Evolutionary conservation across 305 asterid genomes (phyloP).

Genomic region (Salvia sclarea): DNA sequence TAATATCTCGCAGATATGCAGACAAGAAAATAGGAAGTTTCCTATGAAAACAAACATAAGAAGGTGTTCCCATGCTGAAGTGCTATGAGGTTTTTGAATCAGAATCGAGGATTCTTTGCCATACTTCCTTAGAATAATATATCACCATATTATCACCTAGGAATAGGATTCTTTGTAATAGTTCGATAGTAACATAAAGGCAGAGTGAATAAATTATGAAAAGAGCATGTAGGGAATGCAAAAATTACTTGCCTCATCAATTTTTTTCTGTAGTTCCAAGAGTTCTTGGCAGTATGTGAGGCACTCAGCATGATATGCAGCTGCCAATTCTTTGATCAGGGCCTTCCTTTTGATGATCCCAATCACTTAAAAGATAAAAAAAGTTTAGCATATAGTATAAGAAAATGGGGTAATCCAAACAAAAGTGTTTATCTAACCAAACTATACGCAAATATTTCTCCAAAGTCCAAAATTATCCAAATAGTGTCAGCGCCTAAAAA

Average conservation of each 20-base stretch:
- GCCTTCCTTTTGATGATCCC: constrained; percentile 89
- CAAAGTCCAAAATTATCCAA: background rate
- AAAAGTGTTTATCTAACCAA: constrained; percentile 6
- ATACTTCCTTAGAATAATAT: background rate
- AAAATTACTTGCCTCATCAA: constrained; percentile 65
- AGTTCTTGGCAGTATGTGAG: constrained; percentile 89
- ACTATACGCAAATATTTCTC: too few species aligned
- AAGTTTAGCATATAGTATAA: constrained; percentile 16
- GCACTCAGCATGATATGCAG: constrained; percentile 86
- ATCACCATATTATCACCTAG: background rate
- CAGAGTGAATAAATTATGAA: background rate
- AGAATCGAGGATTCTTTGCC: background rate
- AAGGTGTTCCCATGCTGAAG: background rate
- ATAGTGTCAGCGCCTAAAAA: background rate
- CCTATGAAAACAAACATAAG: background rate
- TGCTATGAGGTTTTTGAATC: background rate
- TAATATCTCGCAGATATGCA: background rate
- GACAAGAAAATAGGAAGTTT: background rate
- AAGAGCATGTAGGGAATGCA: background rate
- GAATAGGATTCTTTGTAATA: too few species aligned
- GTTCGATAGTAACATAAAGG: too few species aligned
- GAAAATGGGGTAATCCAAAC: background rate
- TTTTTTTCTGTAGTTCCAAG: constrained; percentile 76
- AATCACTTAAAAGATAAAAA: constrained; percentile 56
- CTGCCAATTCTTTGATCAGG: constrained; percentile 86